phyloP scores from a whole-genome alignment of 768 basidiomycete genomes.

The Kwoniella dendrophila region DNA sequence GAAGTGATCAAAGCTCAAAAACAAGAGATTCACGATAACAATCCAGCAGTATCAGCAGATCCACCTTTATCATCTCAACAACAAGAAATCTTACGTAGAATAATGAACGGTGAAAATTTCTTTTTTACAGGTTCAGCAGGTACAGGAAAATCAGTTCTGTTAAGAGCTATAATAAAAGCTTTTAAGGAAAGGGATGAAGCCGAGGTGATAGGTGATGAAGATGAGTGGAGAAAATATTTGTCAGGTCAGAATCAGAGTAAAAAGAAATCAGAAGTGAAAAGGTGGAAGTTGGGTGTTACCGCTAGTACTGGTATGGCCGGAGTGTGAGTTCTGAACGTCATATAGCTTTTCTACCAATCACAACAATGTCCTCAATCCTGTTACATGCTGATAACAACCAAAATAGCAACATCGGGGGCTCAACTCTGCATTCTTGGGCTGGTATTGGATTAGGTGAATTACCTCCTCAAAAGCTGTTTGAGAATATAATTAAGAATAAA shows the following conservation, averaged over 20 bases:
- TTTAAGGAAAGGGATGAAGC: conserved; percentile 55
- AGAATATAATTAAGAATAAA: conserved; percentile 26
- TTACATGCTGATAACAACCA: neutral
- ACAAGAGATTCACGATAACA: too few relatives aligned
- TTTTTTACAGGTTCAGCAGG: conserved; percentile 99
- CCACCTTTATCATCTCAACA: conserved; percentile 36
- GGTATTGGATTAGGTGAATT: conserved; percentile 40
- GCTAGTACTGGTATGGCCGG: conserved; percentile 91
- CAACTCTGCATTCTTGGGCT: conserved; percentile 46
- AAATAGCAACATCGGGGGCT: conserved; percentile 47
- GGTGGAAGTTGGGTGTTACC: conserved; percentile 63
- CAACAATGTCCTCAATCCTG: too few relatives aligned
- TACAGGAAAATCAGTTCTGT: conserved; percentile 92
- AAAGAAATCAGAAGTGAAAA: conserved; percentile 3
- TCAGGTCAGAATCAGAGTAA: neutral
- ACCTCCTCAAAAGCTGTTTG: conserved; percentile 27
- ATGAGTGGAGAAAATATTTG: conserved; percentile 12
- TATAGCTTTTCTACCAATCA: neutral
- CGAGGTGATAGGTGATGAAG: conserved; percentile 6
- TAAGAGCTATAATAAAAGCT: conserved; percentile 82
- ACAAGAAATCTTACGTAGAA: conserved; percentile 30
- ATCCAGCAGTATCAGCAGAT: neutral
- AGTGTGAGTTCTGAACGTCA: conserved; percentile 37
- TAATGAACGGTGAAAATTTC: conserved; percentile 64
- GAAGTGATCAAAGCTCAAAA: too few relatives aligned